Evolutionary conservation across 768 basidiomycete genomes (phyloP).

Genomic region (Amanita rimosa): DNA sequence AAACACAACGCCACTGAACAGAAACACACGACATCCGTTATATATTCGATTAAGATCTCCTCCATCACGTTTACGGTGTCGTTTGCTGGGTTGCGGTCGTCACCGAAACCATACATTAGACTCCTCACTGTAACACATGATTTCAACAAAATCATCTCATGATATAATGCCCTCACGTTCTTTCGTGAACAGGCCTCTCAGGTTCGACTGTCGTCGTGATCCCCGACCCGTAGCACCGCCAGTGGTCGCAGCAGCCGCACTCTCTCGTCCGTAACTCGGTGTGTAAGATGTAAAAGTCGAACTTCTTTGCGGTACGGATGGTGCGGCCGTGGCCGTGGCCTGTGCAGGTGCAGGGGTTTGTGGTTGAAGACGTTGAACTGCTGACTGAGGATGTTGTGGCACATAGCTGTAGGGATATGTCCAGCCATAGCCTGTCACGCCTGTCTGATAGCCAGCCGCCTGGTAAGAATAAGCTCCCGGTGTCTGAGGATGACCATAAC

Average conservation of each 20-base stretch:
- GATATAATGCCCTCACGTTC: conserved; percentile 45
- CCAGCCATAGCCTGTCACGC: conserved; percentile 66
- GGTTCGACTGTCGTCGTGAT: conserved; percentile 51
- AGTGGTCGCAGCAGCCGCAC: conserved; percentile 25
- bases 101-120: conserved; percentile 91
- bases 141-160: conserved; percentile 5
- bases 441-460: conserved; percentile 45
- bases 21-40: conserved; percentile 73
- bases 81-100: conserved; percentile 77
- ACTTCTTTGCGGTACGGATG: conserved; percentile 18
- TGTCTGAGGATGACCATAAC: conserved; percentile 30
- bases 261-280: conserved; percentile 41
- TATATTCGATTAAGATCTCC: conserved; percentile 85
- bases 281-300: conserved; percentile 49
- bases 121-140: conserved; percentile 46
- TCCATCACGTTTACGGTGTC: conserved; percentile 91
- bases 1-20: conserved; percentile 7
- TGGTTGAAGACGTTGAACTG: conserved; percentile 17
- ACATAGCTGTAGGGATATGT: conserved; percentile 59
- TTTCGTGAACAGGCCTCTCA: conserved; percentile 71
- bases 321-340: conserved; percentile 8
- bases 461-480: conserved; percentile 42
- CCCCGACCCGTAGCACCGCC: conserved; percentile 34
- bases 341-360: conserved; percentile 15
- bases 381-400: conserved; percentile 25